Percentiles rank a stretch among this genome's conserved stretches.
Conservation (phyloP, 768 basidiomycete species). For the Russula brevipes region DNA sequence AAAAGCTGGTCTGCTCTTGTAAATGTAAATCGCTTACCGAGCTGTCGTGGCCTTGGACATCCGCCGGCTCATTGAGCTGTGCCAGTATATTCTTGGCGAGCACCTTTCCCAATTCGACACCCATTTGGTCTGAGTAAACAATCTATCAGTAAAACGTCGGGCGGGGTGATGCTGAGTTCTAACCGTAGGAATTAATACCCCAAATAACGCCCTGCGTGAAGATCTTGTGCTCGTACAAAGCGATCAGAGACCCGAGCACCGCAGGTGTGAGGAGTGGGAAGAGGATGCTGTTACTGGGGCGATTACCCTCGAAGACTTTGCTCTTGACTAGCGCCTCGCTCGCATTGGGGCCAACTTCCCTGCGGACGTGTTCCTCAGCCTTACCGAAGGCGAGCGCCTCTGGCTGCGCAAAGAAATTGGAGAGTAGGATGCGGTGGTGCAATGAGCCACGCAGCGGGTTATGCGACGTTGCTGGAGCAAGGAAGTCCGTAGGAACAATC, state of each 20-base stretch:
- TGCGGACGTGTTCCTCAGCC: conserved; percentile 78
- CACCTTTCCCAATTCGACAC: conserved; percentile 96
- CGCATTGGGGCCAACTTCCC: conserved; percentile 61
- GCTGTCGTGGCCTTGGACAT: conserved; percentile 85
- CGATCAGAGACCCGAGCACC: conserved; percentile 83
- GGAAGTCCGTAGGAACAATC: conserved; percentile 86
- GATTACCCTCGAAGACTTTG: conserved; percentile 97
- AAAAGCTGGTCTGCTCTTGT: neutral
- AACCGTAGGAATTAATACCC: conserved; percentile 98
- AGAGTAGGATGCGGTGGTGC: conserved; percentile 95
- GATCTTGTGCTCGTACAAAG: conserved; percentile 97
- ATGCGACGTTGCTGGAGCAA: conserved; percentile 82
- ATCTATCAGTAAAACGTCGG: neutral
- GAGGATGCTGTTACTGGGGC: conserved; percentile 93
- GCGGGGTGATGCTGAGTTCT: conserved; percentile 24
- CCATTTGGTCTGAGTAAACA: conserved; percentile 81
- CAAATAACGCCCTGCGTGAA: conserved; percentile 96
- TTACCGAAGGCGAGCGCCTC: conserved; percentile 98
- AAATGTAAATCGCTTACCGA: conserved; percentile 42
- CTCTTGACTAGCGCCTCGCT: conserved; percentile 87
- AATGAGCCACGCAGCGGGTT: conserved; percentile 83
- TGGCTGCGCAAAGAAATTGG: conserved; percentile 98
- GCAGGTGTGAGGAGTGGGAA: conserved; percentile 91
- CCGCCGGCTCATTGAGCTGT: conserved; percentile 73
- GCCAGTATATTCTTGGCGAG: conserved; percentile 93